Conservation (phyloP, 202 grass and related monocot genomes). For the Setaria italica region DNA sequence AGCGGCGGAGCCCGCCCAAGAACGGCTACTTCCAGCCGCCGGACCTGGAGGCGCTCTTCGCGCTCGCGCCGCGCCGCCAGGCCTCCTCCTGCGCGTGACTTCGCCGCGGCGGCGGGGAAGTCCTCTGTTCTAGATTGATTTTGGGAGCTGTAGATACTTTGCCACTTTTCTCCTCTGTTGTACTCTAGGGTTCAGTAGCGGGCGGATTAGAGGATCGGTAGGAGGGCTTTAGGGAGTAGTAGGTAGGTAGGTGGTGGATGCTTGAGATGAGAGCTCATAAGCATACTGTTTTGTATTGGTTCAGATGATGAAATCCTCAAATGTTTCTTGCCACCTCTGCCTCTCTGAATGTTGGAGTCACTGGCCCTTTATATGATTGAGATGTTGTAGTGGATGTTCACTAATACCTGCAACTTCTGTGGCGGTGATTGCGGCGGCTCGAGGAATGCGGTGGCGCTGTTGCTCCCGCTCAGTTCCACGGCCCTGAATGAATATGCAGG, state of each 20-base stretch:
- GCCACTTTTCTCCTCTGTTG: slow-evolving; percentile 40
- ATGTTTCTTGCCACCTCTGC: slow-evolving; percentile 25
- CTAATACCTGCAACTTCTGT: background rate
- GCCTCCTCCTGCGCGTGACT: slow-evolving; percentile 64
- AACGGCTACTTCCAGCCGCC: slow-evolving; percentile 98
- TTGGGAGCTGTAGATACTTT: slow-evolving; percentile 60
- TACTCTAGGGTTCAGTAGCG: slow-evolving; percentile 43
- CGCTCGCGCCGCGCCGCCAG: slow-evolving; percentile 65
- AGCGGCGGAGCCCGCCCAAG: slow-evolving; percentile 77
- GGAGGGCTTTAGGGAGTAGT: slow-evolving; percentile 38
- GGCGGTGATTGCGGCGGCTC: background rate
- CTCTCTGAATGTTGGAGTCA: background rate
- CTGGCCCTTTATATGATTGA: background rate
- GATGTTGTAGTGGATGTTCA: background rate
- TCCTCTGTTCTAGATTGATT: slow-evolving; percentile 36
- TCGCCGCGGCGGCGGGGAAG: background rate
- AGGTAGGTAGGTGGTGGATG: slow-evolving; percentile 49
- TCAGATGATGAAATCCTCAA: slow-evolving; percentile 45
- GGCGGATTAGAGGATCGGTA: slow-evolving; percentile 14
- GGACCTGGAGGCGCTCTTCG: slow-evolving; percentile 85
- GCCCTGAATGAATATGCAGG: background rate
- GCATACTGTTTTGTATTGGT: slow-evolving; percentile 50
- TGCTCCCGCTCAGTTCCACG: background rate
- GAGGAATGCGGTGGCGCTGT: background rate
- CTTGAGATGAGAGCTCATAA: slow-evolving; percentile 28